Base-by-base conservation (phyloP, 2,329 filamentous ascomycete species). In the Thelonectria blattea region DNA sequence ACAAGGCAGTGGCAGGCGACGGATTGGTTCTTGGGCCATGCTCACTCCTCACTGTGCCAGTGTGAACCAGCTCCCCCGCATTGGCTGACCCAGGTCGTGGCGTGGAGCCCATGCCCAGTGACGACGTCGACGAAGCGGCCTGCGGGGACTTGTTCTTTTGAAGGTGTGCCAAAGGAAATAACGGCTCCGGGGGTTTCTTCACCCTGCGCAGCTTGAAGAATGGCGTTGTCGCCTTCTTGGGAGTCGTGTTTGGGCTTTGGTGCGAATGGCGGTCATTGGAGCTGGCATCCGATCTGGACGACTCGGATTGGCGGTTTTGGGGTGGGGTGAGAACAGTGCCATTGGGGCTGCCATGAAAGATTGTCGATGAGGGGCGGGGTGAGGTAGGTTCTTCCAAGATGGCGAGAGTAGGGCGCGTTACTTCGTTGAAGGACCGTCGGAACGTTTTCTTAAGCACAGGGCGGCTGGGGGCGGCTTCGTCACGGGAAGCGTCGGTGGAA, bases 131-230 rank as follows among this genome's bases (percentile, higher is more conserved):
- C 62, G 79, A 76, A 53, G 75, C 64, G 47, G 74, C 67, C 47
- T 74, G 67, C 15, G 73, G 66, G 4, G 69, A 72, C 68, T 77
- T 86, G 64, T 86, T 83, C 75, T 90, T 93, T 64, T 92, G 93
- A n/a, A 98, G 82, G 59, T 94, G 90, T 39, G 90, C 88, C 30
- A 98, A 79, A 4, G 94, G 93, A 70, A 98, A 98, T 37, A 98
- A 79, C 3, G 91, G 85, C 27, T 87, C 88, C 39, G 88, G 86
- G 61, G 90, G 87, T 71, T 90, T 92, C 70, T 88, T 90, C 70
- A 87, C 91, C 64, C 92, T 85, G 53, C 92, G 89, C 64, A 98
- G 82, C 59, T 88, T 88, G 74, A 97, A 97, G 73, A 97, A 92
- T 24, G 89, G 89, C 20, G 84, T 90, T 37, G 85, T 88, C 6